phyloP scores from a whole-genome alignment of 805 yeast species.

The Starmerella kuoi region DNA sequence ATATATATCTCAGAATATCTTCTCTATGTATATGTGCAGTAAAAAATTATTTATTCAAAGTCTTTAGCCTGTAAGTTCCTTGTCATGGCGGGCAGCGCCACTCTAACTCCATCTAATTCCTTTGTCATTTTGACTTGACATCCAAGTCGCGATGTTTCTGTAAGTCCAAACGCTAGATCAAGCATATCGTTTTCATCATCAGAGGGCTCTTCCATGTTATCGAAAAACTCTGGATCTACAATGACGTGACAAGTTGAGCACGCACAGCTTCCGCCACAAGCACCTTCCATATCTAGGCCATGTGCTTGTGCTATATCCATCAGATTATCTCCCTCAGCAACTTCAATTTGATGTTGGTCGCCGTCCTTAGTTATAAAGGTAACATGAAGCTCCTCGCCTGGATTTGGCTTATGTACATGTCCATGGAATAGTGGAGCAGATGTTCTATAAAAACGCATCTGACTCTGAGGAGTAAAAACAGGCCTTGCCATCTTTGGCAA shows the following conservation, averaged over 20 bases:
- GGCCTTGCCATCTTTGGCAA: too few relatives aligned
- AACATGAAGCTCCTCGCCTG: constrained; percentile 81
- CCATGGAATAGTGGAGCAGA: constrained; percentile 42
- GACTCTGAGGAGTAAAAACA: background rate
- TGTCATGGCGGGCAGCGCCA: constrained; percentile 95
- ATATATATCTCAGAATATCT: too few relatives aligned
- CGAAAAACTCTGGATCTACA: constrained; percentile 90
- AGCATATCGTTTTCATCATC: constrained; percentile 98
- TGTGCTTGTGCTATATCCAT: constrained; percentile 91
- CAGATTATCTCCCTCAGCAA: constrained; percentile 80
- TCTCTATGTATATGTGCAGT: background rate
- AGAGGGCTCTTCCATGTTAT: constrained; percentile 81
- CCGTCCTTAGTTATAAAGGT: constrained; percentile 93
- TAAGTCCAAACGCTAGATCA: constrained; percentile 91
- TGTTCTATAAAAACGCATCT: background rate
- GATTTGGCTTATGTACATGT: constrained; percentile 77
- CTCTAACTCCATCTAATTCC: constrained; percentile 83
- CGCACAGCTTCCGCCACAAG: constrained; percentile 98
- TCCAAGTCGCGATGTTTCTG: constrained; percentile 92
- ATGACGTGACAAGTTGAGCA: constrained; percentile 96
- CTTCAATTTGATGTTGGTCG: constrained; percentile 66
- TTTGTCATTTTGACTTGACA: constrained; percentile 86
- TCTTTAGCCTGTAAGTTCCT: constrained; percentile 78
- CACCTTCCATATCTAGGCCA: constrained; percentile 88
- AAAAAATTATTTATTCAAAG: constrained; percentile 35